A percentile compares a stretch with the other conserved stretches of the same genome.
These are phyloP conservation scores for Coniochaeta sp. DNA, from an alignment of 2,329 filamentous ascomycete genomes.

Conservation along the genomic window DNA sequence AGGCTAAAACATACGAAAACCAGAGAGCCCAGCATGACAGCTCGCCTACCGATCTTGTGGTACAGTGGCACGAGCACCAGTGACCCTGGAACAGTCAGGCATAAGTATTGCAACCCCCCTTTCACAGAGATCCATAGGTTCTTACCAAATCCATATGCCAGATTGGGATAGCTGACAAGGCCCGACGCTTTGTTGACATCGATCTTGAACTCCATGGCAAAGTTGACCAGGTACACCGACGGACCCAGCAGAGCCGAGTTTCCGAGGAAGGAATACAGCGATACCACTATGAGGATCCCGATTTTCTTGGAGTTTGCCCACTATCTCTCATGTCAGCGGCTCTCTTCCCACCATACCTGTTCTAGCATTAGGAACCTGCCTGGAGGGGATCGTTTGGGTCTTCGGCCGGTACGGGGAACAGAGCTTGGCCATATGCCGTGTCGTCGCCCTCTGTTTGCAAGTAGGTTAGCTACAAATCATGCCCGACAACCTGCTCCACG, in stretches of 20 bases:
- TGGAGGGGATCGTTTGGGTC: conserved; percentile 52
- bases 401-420: conserved; percentile 53
- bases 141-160: conserved; percentile 50
- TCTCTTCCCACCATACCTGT: background rate
- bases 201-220: conserved; percentile 42
- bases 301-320: conserved; percentile 50
- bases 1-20: conserved; percentile 19
- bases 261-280: conserved; percentile 50
- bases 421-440: conserved; percentile 50
- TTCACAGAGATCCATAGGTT: background rate
- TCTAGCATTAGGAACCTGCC: conserved; percentile 4
- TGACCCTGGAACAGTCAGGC: conserved; percentile 24
- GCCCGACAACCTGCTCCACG: background rate
- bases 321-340: conserved; percentile 16
- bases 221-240: conserved; percentile 50
- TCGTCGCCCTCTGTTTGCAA: conserved; percentile 43
- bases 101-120: background rate
- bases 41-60: conserved; percentile 36
- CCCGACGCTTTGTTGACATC: conserved; percentile 43
- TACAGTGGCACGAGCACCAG: conserved; percentile 51
- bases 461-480: background rate
- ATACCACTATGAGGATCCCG: conserved; percentile 45
- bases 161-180: conserved; percentile 52
- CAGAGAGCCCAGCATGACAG: conserved; percentile 33
- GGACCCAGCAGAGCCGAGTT: conserved; percentile 50